Base-by-base conservation (phyloP, 306 rosid genomes). In the Dryas alaskensis region DNA sequence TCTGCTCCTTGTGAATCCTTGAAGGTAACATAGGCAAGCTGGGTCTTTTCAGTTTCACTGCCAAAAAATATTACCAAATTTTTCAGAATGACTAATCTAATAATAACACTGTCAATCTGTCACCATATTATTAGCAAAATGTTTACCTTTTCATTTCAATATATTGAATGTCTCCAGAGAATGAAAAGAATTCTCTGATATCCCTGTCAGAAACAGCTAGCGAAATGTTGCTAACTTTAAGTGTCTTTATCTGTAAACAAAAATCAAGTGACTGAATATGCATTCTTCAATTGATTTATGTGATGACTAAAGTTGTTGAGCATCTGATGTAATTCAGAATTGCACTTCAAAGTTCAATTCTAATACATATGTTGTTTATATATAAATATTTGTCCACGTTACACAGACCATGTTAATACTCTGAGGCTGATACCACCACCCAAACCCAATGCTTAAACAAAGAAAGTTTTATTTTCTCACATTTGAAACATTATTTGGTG, bases 1-100 rank as follows among this genome's bases (percentile, higher is more conserved):
- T 89, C 90, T 43, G 93, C 93, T 75, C 91, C 97, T 65, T 87
- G 88, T 68, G 92, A 78, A 76, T 93, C 89, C 87, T 86, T 82
- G 72, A 85, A 93, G 37, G 98, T 93, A 66, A 91, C 93, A 81
- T 84, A 93, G 14, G 98, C 91, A 65, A 85, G 72, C 73, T 86
- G 97, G 64, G 93, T 91, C 14, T 51, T 85, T 77, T 84, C 94
- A 52, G 85, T 79, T 81, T 89, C 97, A 74, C 98, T 91, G 74
- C 62, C 64, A 70, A 51, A 47, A 67, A 22, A 39, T 61, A 39
- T 40, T 49, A 39, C 51, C 64, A 73, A 76, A 42, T 27, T 79
- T 13, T 67, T 75, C 59, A 67, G 40, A 73, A 69, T 65, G 85
- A 39, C 6, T 5, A 46, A 59, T 66, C 78, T 48, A 71, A 14